Conservation (phyloP, 495 filamentous ascomycete species). For the Pyrenula massariospora region DNA sequence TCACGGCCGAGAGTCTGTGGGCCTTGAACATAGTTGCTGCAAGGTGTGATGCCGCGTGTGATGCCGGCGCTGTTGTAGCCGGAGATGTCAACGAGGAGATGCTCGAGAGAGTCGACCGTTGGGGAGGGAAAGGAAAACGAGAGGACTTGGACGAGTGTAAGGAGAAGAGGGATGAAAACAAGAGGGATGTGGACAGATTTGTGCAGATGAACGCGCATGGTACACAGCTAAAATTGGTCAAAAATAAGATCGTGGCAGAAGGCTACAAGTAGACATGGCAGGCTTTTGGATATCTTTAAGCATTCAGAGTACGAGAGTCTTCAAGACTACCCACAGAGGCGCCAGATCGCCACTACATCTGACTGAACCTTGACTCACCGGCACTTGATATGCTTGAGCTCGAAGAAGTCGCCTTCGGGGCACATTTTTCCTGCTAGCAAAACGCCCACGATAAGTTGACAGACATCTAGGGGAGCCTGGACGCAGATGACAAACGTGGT, state of each 20-base stretch:
- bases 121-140: background rate
- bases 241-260: too few relatives aligned
- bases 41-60: conserved; percentile 2
- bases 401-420: too few relatives aligned
- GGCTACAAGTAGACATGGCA: too few relatives aligned
- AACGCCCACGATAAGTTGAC: too few relatives aligned
- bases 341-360: background rate
- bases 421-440: too few relatives aligned
- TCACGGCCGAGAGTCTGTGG: conserved; percentile 2
- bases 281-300: background rate
- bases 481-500: background rate
- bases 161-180: background rate
- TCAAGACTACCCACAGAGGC: background rate
- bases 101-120: background rate
- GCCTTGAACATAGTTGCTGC: conserved; percentile 4
- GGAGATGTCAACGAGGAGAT: background rate
- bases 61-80: background rate
- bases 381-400: background rate
- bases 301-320: background rate
- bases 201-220: too few relatives aligned
- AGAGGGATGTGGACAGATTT: background rate
- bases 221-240: too few relatives aligned
- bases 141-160: background rate
- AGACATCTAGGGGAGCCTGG: too few relatives aligned
- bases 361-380: background rate